A percentile compares a stretch with the other conserved stretches of the same genome.
These are phyloP conservation scores for Sinapis alba DNA, from an alignment of 441 rosid genomes.

Conservation along the genomic window DNA sequence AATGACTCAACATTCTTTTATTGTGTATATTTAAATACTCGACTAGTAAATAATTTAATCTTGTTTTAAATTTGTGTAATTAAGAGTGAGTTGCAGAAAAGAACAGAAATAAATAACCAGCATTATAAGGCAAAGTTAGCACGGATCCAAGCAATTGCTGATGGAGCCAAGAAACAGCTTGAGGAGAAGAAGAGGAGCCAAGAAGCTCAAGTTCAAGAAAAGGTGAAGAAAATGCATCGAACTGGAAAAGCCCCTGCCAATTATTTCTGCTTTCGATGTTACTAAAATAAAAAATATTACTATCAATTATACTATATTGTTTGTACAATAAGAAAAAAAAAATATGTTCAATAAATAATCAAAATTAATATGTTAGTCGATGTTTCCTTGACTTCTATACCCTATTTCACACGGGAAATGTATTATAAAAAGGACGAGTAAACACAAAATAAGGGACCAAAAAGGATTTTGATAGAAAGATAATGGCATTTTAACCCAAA, in stretches of 20 bases:
- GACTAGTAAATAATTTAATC: not conserved
- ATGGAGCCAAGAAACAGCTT: conserved; percentile 60
- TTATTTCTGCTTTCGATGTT: conserved; percentile 61
- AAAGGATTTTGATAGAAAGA: conserved; percentile 17
- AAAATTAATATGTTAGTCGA: conserved; percentile 9
- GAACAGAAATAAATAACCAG: conserved; percentile 46
- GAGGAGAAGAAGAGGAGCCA: conserved; percentile 63
- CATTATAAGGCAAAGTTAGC: conserved; percentile 61
- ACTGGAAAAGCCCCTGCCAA: conserved; percentile 45
- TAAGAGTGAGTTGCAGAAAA: conserved; percentile 68
- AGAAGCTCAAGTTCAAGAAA: conserved; percentile 55
- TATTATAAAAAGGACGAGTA: conserved; percentile 14
- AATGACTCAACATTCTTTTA: not conserved
- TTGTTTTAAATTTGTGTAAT: conserved; percentile 18
- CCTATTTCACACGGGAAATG: conserved; percentile 4
- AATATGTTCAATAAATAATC: not conserved
- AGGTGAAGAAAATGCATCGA: conserved; percentile 41
- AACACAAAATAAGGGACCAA: conserved; percentile 28
- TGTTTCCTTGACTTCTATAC: conserved; percentile 1
- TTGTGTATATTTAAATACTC: not conserved
- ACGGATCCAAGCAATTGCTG: conserved; percentile 58
- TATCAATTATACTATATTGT: not conserved
- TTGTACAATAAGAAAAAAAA: not conserved
- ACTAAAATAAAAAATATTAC: not conserved
- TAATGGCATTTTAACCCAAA: too few relatives aligned